Base-by-base conservation (phyloP, 2,329 filamentous ascomycete genomes). In the Colletotrichum gloeosporioides region DNA sequence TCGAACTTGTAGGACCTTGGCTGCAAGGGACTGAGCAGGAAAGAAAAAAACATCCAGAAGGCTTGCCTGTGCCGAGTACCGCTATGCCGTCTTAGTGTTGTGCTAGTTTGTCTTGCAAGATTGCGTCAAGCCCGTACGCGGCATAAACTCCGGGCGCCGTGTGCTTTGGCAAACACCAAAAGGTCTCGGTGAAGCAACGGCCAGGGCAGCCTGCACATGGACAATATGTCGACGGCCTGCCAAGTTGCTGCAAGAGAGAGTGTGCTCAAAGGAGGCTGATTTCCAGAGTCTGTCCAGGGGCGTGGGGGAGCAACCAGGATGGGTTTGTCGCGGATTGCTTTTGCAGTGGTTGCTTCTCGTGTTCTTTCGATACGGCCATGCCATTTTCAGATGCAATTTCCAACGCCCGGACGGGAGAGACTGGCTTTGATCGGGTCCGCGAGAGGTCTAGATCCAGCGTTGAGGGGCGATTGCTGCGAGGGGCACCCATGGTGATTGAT, bases 301-400 rank as follows among this genome's bases (percentile, higher is more conserved):
- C 64, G 31, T 32, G 55, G 36, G 66, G 36, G 64, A 62, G 44
- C 59, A 61, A 36, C 67, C 32, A 16, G 67, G 61, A 63, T 65
- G 25, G 32, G 22, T 62, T 22, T 39, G n/a, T 49, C 64, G 55
- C 34, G 36, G 29, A 68, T 63, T 55, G 63, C 57, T 64, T 76
- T 59, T 65, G 44, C 53, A 36, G 64, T 36, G n/a, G 64, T 36
- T 36, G 59, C 27, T 64, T 76, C 73, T 73, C 70, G 73, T 76
- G 73, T 69, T 76, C 69, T 55, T 55, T 73, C 63, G 63, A 73
- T 64, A 61, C 29, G 63, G 69, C 57, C 69, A 76, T 69, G 69
- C 64, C 73, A 76, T 76, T 76, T 75, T 59, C 36, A 73, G 70
- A 76, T 73, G 73, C 73, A 76, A 76, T 76, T 76, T 76, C 73